These are phyloP conservation scores for Venturia effusa DNA, from an alignment of 2,329 filamentous ascomycete species.

Conservation along the genomic window DNA sequence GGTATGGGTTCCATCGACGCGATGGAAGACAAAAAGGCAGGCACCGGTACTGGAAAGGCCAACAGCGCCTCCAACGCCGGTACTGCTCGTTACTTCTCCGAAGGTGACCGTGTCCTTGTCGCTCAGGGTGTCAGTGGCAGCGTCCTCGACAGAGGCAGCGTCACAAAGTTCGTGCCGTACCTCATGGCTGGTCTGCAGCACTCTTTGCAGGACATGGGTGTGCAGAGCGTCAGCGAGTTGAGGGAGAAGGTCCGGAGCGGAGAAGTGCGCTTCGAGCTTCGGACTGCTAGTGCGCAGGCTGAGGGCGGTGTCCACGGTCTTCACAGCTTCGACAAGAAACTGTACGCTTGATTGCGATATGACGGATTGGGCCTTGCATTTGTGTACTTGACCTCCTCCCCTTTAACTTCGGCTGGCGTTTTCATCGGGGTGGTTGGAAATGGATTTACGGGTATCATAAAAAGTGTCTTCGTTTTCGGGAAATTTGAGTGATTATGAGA, in stretches of 20 bases:
- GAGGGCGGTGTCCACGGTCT: slow-evolving; percentile 95
- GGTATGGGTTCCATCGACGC: slow-evolving; percentile 98
- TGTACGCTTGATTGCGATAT: slow-evolving; percentile 61
- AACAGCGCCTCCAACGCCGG: slow-evolving; percentile 72
- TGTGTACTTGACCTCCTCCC: background rate
- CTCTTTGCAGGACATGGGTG: slow-evolving; percentile 90
- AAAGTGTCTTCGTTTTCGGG: background rate
- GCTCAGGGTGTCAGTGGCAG: slow-evolving; percentile 91
- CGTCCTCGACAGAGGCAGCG: slow-evolving; percentile 70
- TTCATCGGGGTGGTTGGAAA: background rate
- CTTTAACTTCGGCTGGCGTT: slow-evolving; percentile 3
- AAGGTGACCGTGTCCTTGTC: slow-evolving; percentile 87
- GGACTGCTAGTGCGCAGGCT: slow-evolving; percentile 86
- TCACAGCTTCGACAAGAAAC: slow-evolving; percentile 99
- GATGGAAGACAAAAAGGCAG: slow-evolving; percentile 98
- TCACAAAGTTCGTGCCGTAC: slow-evolving; percentile 94
- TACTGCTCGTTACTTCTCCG: slow-evolving; percentile 95
- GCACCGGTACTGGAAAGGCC: slow-evolving; percentile 54
- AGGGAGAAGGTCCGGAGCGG: slow-evolving; percentile 65
- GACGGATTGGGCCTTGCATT: background rate
- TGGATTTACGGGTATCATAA: background rate
- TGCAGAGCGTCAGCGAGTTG: slow-evolving; percentile 66
- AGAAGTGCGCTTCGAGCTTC: slow-evolving; percentile 80
- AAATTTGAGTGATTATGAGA: background rate
- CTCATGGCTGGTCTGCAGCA: slow-evolving; percentile 93